Evolutionary conservation across 108 stramenopile species (phyloP), one percentile per base, ranked within the genome.

Genomic region (Pseudonitzschia pungens): DNA sequence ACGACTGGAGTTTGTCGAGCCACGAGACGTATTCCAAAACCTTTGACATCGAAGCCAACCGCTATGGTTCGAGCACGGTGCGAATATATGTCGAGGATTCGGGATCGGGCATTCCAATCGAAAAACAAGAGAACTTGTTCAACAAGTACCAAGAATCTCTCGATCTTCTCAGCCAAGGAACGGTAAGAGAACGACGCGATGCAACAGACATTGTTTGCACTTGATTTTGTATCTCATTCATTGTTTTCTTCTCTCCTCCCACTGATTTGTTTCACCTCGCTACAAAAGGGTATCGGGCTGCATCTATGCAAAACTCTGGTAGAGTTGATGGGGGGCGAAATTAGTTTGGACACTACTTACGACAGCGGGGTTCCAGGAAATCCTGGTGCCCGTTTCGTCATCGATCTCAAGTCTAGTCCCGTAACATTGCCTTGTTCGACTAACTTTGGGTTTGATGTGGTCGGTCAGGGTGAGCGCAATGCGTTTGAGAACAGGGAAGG

Each of bases 271-370:
- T 36, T 53, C 5, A 42, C 40, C 18, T 48, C 10, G 11, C 68
- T 36, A 36, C n/a, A 36, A 36, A 36, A 79, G 78, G 83, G 83
- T 20, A 87, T 87, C 41, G 86, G 86, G 0, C 55, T 87, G 27
- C 78, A 51, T 65, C 58, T 87, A 36, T 84, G 86, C 69, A 75
- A 79, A 51, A 81, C 77, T 50, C 57, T 87, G 3, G 69, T 80
- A 0, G 77, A 81, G 27, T 81, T 87, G 36, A 81, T 87, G 83
- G 86, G 71, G 31, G 83, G 80, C 24, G 65, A 81, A 12, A 79
- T 87, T 22, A 69, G 57, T 40, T 55, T 84, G 1, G 86, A 87
- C 68, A 74, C 78, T 14, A 26, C 32, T 5, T 87, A 71, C 68
- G 54, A 81, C 20, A 87, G 86, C 57, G 86, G 86, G 15, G 33